Evolutionary conservation across 2,329 filamentous ascomycete species (phyloP), one percentile per base, ranked within the genome.

Genomic region (Verticillium tricorpus): DNA sequence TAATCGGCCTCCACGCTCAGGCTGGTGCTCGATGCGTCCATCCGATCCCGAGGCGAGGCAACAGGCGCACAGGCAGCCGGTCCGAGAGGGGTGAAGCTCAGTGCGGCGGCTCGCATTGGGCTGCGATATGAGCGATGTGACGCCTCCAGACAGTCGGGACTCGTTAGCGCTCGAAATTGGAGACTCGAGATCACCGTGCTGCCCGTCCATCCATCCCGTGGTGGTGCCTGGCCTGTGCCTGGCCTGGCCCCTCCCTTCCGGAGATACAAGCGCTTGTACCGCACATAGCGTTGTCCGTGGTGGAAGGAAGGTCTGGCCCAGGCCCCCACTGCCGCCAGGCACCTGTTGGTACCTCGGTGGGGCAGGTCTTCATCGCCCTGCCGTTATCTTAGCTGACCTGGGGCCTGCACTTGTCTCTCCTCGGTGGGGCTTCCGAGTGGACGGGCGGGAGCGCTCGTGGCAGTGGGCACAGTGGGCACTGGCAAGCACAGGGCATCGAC

Each of bases 361-460:
- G 45, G 45, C 19, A 8, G n/a, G 7, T 25, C 19, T 22, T 50
- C 45, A 50, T 14, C 45, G 45, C 45, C 45, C 45, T 50, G 45
- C 17, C 11, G 19, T 22, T 50, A 19, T 50, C 45, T 50, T 50
- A 50, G n/a, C 45, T 50, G 45, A 50, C 45, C 45, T 50, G 40
- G 45, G n/a, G n/a, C 45, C 45, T 50, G 45, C 45, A 25, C n/a
- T 28, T 22, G 32, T 32, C 31, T 35, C 35, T 17, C 15, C 17
- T 59, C 57, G 57, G 57, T 52, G 57, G 25, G 57, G 22, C 22
- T 39, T 59, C 39, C 57, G 57, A 59, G 57, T 59, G 57, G 57
- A 28, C 34, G 56, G 56, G 56, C 56, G 56, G 56, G 31, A 50
- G 45, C 25, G 14, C 54, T 56, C 25, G 25, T 56, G 25, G 32